phyloP scores from a whole-genome alignment of 495 filamentous ascomycete genomes.

The Aspergillus olivimuriae region DNA sequence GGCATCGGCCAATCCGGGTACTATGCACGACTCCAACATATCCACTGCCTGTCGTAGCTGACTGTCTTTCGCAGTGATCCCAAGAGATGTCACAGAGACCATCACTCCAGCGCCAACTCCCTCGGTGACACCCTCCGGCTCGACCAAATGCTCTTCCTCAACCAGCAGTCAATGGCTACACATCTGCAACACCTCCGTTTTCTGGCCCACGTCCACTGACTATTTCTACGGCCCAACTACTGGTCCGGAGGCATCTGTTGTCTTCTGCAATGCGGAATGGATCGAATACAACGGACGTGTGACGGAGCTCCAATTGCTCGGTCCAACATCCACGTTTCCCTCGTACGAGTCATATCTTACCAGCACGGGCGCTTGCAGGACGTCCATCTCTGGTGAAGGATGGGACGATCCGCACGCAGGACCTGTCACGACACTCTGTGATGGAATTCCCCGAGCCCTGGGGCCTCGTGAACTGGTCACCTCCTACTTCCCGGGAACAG shows the following conservation, averaged over 20 bases:
- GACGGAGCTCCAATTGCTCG: neutral
- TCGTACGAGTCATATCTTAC: neutral
- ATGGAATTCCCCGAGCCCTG: neutral
- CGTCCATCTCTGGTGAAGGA: neutral
- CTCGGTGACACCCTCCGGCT: neutral
- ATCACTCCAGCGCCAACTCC: neutral
- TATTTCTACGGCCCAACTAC: constrained; percentile 23
- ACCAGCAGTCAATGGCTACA: constrained; percentile 23
- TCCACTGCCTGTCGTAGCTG: too few relatives aligned
- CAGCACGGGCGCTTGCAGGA: neutral
- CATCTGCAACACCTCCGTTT: constrained; percentile 16
- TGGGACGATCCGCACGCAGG: constrained; percentile 13
- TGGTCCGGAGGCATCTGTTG: constrained; percentile 16
- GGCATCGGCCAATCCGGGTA: too few relatives aligned
- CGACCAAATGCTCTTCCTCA: neutral
- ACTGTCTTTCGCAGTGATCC: too few relatives aligned
- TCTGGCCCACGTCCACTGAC: constrained; percentile 25
- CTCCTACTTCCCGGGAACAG: too few relatives aligned
- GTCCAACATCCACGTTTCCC: neutral
- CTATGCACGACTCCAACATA: too few relatives aligned
- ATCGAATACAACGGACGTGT: constrained; percentile 14
- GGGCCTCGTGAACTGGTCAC: neutral
- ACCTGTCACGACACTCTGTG: neutral
- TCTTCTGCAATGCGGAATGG: constrained; percentile 20
- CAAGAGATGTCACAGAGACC: too few relatives aligned